Evolutionary conservation across 441 rosid genomes (phyloP), one percentile per base, ranked within the genome.

Genomic region (Kokia cookei): DNA sequence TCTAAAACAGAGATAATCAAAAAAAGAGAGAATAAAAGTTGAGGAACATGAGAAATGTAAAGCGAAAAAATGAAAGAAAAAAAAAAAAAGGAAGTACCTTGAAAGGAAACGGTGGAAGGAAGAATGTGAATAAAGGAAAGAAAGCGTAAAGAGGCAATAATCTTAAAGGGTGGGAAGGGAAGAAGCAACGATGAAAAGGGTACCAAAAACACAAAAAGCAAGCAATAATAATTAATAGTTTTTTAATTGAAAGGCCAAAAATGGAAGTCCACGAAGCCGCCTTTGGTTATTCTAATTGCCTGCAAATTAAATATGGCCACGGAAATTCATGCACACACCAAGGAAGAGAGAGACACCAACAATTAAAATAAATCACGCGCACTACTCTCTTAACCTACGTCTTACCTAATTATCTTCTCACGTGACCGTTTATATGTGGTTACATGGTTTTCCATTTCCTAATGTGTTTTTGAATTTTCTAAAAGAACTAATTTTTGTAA

Each of bases 111-210:
- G 19, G 17, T 22, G 35, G 40, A 69, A 32, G 57, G 69, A 26
- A 37, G 50, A 37, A 29, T 64, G 5, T 5, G 5, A 22, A 62
- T 59, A 55, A 35, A 78, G 14, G 64, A 59, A 74, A 71, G 51
- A 65, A 57, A 65, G 43, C 11, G 37, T 75, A 43, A 19, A 55
- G 75, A 43, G 12, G 65, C 60, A 26, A 35, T 32, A 62, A 61
- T 68, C 51, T 58, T 70, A 67, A 59, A 64, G 60, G 50, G 19
- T 59, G 51, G 72, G 53, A 35, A 50, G 63, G 48, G 81, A 53
- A 77, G 57, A 76, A 80, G 79, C 75, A 81, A 76, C 85, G 79
- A 82, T 78, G 83, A 75, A 74, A 80, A 65, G 72, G 63, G 45
- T 11, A 60, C 7, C 5, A 35, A 32, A 71, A 69, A 62, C 59